Conservation (phyloP, 805 yeast genomes). For the Peterozyma xylosa region DNA sequence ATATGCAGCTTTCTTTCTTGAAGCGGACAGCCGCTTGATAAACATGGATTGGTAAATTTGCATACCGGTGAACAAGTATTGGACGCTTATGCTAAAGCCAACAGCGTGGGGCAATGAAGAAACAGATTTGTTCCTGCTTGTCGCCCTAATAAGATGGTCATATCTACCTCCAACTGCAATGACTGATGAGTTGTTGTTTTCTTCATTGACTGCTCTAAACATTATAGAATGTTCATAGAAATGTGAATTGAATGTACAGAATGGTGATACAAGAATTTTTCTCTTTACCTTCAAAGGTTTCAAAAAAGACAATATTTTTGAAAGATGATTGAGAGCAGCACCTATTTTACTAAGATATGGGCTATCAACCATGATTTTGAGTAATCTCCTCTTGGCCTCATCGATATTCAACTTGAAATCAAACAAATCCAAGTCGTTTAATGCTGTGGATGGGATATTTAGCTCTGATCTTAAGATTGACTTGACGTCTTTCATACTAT, state of each 20-base stretch:
- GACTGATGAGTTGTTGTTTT: conserved; percentile 36
- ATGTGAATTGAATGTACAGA: conserved; percentile 73
- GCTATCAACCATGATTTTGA: conserved; percentile 67
- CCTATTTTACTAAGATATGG: conserved; percentile 57
- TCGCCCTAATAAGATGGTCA: conserved; percentile 60
- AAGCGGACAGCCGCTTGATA: conserved; percentile 8
- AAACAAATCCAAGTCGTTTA: conserved; percentile 75
- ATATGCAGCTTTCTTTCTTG: conserved; percentile 22
- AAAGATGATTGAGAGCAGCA: conserved; percentile 53
- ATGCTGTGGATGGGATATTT: conserved; percentile 71
- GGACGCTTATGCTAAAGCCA: conserved; percentile 81
- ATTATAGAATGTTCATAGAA: conserved; percentile 78
- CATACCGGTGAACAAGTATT: conserved; percentile 47
- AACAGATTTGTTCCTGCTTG: conserved; percentile 42
- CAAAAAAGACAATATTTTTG: conserved; percentile 46
- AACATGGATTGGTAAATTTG: conserved; percentile 35
- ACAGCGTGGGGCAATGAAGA: conserved; percentile 52
- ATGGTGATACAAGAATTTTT: conserved; percentile 63
- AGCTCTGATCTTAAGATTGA: conserved; percentile 47
- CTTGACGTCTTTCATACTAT: conserved; percentile 51
- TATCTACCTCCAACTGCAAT: conserved; percentile 94
- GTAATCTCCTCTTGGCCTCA: conserved; percentile 53
- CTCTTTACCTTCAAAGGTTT: conserved; percentile 53
- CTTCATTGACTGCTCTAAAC: conserved; percentile 80
- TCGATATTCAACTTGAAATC: conserved; percentile 70